phyloP scores from a whole-genome alignment of 177 flowering plant genomes.

The Telopea speciosissima region DNA sequence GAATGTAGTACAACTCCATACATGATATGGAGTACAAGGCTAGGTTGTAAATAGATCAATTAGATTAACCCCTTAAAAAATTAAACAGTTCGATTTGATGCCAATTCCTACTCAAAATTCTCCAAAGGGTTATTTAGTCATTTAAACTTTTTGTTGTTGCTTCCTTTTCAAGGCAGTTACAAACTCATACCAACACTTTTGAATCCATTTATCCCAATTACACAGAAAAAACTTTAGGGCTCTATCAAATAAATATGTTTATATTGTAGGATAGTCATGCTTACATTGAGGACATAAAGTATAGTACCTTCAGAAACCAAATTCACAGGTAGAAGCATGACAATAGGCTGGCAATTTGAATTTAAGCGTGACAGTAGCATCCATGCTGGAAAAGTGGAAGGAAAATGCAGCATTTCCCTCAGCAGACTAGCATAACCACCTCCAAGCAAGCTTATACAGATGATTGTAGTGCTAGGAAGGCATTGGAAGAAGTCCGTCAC shows the following conservation, averaged over 20 bases:
- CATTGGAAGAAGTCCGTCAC: constrained; percentile 40
- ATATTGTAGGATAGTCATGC: neutral
- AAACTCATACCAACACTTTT: too few relatives aligned
- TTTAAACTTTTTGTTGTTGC: neutral
- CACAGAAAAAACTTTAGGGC: neutral
- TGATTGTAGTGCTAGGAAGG: constrained; percentile 53
- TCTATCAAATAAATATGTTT: neutral
- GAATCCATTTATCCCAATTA: neutral
- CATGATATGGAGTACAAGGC: neutral
- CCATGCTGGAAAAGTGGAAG: constrained; percentile 55
- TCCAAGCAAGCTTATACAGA: constrained; percentile 73
- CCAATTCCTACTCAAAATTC: neutral
- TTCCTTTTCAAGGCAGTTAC: neutral
- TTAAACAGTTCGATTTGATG: neutral
- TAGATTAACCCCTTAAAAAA: neutral
- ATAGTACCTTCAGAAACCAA: constrained; percentile 52
- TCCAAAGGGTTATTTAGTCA: neutral
- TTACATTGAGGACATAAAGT: neutral
- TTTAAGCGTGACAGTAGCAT: constrained; percentile 67
- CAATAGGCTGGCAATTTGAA: constrained; percentile 51
- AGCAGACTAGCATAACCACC: constrained; percentile 38
- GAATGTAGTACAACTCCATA: neutral
- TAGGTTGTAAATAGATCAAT: neutral
- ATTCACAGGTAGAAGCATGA: constrained; percentile 58
- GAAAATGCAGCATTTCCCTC: constrained; percentile 36